These are phyloP conservation scores for Fraxinus paxiana DNA, from an alignment of 305 asterid genomes.

Conservation along the genomic window DNA sequence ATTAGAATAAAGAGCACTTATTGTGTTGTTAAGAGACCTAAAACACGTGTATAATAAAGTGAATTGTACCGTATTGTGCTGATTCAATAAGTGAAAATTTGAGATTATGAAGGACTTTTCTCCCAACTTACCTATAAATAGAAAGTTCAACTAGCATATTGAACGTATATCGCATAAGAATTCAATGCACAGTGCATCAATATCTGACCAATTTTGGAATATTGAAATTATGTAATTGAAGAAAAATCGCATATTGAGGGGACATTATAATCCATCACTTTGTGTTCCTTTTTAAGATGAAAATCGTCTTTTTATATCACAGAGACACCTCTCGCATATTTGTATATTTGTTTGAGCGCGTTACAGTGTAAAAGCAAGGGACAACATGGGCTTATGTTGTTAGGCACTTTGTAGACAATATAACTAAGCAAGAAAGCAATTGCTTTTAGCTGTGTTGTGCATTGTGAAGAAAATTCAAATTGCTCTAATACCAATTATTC, in stretches of 20 bases:
- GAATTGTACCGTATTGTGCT: neutral
- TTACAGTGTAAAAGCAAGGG: neutral
- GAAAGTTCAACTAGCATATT: neutral
- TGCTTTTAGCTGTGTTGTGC: neutral
- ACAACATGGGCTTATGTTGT: neutral
- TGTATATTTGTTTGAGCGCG: neutral
- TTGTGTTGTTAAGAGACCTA: neutral
- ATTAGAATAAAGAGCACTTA: neutral
- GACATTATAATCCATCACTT: neutral
- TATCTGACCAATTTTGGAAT: neutral
- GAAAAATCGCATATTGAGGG: neutral
- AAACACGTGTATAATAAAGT: neutral
- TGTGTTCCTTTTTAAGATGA: neutral
- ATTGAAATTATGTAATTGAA: neutral
- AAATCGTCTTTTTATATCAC: neutral
- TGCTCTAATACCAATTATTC: neutral
- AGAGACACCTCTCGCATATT: neutral
- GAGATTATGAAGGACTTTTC: neutral
- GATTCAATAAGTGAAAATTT: neutral
- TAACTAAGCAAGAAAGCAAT: neutral
- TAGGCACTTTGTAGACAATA: slow-evolving; percentile 1
- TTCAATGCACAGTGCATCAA: neutral
- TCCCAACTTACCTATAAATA: neutral
- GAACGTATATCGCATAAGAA: neutral
- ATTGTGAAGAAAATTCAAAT: neutral